Evolutionary conservation across 2,329 filamentous ascomycete species (phyloP), one percentile per base, ranked within the genome.

Genomic region (Arachnopeziza araneosa): DNA sequence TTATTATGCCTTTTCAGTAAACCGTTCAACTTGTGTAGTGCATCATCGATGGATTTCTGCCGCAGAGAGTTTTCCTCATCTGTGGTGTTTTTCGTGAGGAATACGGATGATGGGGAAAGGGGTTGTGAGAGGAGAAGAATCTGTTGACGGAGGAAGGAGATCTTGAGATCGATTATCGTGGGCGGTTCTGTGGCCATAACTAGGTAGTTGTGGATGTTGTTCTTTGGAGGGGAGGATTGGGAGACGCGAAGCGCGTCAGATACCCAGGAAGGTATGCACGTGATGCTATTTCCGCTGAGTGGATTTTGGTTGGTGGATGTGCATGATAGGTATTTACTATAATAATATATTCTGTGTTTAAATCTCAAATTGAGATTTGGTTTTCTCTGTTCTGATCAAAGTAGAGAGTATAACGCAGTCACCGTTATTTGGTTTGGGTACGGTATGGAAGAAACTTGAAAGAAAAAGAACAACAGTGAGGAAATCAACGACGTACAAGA

Each of bases 1-100:
- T 82, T 83, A 30, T 80, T 80, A 71, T 91, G 88, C 66, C 87
- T 84, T 64, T 82, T 80, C 17, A 90, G 74, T 19, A 79, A 75
- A 61, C 85, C 81, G 69, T 89, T 89, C 14, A 89, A 76, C 50
- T 79, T 79, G 64, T 77, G 75, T 4, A 87, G 71, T 14, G 79
- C 83, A 62, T 86, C 83, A 65, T 86, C 81, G 58, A 87, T 74
- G 22, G 77, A 73, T 60, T 78, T 79, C 23, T 79, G 68, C 22
- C 75, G 17, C 77, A 75, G 24, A 21, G 76, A 53, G 23, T 66
- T 62, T 22, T 74, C 74, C 24, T 74, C 76, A 71, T 72, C 85
- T 81, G 61, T 75, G 68, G 60, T 75, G 69, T 12, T 73, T 70
- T 61, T 57, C 24, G 60, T 23, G 57, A 76, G 79, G 79, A 85